Percentiles rank a stretch among this genome's conserved stretches.
phyloP scores from a whole-genome alignment of 805 yeast species.

The Starmera quercuum region DNA sequence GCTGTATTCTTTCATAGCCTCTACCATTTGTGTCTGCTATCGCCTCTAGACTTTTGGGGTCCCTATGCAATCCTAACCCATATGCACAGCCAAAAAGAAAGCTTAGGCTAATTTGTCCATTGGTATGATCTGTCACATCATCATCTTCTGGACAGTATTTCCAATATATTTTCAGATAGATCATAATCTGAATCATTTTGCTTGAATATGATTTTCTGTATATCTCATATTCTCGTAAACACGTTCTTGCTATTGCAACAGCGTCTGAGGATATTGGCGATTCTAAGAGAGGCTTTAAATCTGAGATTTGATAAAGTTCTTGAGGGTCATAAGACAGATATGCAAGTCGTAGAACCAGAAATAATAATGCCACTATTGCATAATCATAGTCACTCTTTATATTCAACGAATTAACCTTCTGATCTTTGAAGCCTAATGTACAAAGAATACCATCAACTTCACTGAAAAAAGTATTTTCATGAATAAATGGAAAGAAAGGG shows the following conservation, averaged over 20 bases:
- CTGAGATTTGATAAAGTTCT: slow-evolving; percentile 6
- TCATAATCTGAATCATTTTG: slow-evolving; percentile 44
- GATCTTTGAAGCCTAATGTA: not conserved
- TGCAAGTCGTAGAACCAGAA: slow-evolving; percentile 15
- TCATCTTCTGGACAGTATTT: slow-evolving; percentile 49
- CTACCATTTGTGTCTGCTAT: slow-evolving; percentile 5
- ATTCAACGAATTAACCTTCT: slow-evolving; percentile 3
- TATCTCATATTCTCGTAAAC: slow-evolving; percentile 45
- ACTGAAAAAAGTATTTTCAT: slow-evolving; percentile 13
- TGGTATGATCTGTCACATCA: slow-evolving; percentile 44
- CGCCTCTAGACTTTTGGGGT: slow-evolving; percentile 29
- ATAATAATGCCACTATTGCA: slow-evolving; percentile 14
- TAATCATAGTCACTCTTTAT: slow-evolving; percentile 13
- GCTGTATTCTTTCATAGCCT: slow-evolving; percentile 7
- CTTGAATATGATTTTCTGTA: slow-evolving; percentile 36
- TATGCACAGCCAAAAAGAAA: slow-evolving; percentile 45
- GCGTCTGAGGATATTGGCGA: slow-evolving; percentile 6
- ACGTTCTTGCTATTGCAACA: slow-evolving; percentile 17
- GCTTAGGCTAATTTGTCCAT: slow-evolving; percentile 38
- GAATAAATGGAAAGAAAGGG: slow-evolving; percentile 18
- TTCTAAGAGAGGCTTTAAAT: slow-evolving; percentile 2
- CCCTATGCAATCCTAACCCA: slow-evolving; percentile 49
- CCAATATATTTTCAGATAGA: slow-evolving; percentile 41
- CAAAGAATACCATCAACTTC: slow-evolving; percentile 12
- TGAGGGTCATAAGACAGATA: slow-evolving; percentile 10